phyloP scores from a whole-genome alignment of 257 asterid genomes.

The Solanum neorickii region DNA sequence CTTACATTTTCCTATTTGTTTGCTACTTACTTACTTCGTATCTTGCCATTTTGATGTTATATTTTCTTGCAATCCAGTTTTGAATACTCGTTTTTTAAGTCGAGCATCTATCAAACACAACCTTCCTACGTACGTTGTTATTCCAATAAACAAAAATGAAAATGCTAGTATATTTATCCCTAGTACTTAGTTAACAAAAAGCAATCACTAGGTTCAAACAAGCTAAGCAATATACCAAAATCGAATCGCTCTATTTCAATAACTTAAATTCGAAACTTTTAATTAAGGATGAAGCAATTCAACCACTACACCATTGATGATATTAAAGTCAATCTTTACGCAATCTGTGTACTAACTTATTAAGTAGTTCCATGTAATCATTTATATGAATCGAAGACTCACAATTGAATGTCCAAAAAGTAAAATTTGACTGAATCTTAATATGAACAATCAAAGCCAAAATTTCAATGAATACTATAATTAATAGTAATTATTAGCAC shows the following conservation, averaged over 20 bases:
- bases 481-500: background rate
- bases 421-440: background rate
- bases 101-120: background rate
- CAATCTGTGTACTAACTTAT: background rate
- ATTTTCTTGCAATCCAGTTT: no score
- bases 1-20: background rate
- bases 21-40: background rate
- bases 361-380: background rate
- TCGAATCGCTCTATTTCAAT: rapidly evolving
- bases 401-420: background rate
- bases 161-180: background rate
- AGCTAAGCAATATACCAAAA: background rate
- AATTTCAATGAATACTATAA: background rate
- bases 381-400: background rate
- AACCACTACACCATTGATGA: rapidly evolving
- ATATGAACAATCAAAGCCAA: background rate
- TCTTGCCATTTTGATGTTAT: no score
- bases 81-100: rapidly evolving
- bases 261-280: rapidly evolving
- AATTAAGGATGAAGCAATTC: no score
- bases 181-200: background rate
- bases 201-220: background rate
- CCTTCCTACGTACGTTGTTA: background rate
- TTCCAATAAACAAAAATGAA: background rate
- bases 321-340: background rate